A percentile compares a stretch with the other conserved stretches of the same genome.
Evolutionary conservation across 1,284 basidiomycete species (phyloP).

Genomic region (Phellopilus nigrolimitatus): DNA sequence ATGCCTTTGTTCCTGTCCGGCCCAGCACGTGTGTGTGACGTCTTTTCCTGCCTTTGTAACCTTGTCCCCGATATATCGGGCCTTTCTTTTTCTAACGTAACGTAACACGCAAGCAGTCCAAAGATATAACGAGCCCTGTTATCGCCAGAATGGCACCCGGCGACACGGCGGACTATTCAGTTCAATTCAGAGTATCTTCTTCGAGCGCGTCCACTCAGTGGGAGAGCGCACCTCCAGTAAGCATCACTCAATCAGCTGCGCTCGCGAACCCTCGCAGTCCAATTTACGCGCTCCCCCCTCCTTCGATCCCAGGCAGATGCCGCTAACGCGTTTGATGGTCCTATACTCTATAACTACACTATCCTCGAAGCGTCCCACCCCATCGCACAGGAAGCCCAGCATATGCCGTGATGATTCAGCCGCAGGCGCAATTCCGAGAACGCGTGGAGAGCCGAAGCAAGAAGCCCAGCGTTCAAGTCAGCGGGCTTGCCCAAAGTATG

Average conservation of each 20-base stretch:
- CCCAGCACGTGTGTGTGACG: not conserved
- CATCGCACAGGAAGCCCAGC: no score
- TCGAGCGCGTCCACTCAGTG: no score
- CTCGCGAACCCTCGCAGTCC: not conserved
- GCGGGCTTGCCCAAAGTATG: not conserved
- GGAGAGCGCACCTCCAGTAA: no score
- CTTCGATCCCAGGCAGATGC: not conserved
- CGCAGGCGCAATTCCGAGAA: not conserved
- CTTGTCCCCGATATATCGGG: not conserved
- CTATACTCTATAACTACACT: no score
- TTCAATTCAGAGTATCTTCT: conserved; percentile 4
- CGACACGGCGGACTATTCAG: not conserved
- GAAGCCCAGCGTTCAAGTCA: not conserved
- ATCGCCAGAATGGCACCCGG: no score
- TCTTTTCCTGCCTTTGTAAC: not conserved
- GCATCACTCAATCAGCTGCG: conserved; percentile 7
- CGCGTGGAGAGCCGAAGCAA: not conserved
- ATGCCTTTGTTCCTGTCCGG: not conserved
- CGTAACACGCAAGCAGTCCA: conserved; percentile 1
- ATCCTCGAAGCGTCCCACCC: no score
- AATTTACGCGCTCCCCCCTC: conserved; percentile 4
- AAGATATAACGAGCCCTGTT: not conserved
- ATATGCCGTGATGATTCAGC: not conserved
- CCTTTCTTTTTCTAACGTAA: not conserved
- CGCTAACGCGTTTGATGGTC: no score